Evolutionary conservation across 306 rosid species (phyloP).

Genomic region (Neltuma alba): DNA sequence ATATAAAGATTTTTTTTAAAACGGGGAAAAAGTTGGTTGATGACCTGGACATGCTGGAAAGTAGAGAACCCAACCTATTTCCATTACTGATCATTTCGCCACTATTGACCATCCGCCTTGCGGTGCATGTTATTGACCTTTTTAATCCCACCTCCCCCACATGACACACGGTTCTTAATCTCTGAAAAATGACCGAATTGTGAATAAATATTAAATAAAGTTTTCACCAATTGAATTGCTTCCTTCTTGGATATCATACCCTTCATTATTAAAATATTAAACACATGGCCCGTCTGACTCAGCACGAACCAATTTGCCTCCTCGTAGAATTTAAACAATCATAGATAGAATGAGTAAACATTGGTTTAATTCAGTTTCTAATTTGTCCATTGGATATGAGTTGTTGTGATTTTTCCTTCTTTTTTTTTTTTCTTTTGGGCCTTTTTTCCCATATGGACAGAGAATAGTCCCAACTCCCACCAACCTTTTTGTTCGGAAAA

Average conservation of each 20-base stretch:
- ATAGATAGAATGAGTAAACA: neutral
- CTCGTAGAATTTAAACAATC: neutral
- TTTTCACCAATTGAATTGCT: neutral
- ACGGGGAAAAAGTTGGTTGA: neutral
- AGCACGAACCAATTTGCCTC: neutral
- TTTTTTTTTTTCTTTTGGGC: slow-evolving; percentile 9
- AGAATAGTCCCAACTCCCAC: neutral
- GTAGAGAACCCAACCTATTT: neutral
- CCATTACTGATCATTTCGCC: neutral
- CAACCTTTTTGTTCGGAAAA: neutral
- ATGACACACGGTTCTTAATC: neutral
- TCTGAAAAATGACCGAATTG: neutral
- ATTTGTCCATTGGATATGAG: slow-evolving; percentile 1
- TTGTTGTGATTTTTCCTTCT: neutral
- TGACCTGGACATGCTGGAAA: neutral
- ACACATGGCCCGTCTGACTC: neutral
- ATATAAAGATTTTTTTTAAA: neutral
- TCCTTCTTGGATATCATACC: neutral
- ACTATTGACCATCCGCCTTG: too few relatives aligned
- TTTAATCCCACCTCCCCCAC: neutral
- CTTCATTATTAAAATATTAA: neutral
- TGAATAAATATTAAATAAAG: neutral
- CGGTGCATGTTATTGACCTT: slow-evolving; percentile 11
- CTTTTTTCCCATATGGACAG: neutral
- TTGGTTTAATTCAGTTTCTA: too few relatives aligned